Conservation (phyloP, 2,329 filamentous ascomycete species). For the Akanthomyces uredinophilus region DNA sequence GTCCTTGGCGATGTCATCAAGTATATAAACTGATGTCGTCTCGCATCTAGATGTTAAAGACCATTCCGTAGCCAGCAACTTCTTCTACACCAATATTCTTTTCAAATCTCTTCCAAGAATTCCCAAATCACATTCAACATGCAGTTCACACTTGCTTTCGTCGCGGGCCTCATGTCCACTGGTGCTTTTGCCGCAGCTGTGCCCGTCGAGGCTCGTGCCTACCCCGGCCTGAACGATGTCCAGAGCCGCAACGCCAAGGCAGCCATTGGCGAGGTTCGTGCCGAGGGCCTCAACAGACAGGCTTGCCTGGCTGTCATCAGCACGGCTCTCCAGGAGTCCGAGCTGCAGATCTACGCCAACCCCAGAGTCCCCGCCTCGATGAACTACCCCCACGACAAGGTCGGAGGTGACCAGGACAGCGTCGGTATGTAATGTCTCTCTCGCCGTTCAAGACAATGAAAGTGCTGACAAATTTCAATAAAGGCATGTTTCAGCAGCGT, state of each 20-base stretch:
- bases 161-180: constrained; percentile 8
- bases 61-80: background rate
- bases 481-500: constrained; percentile 13
- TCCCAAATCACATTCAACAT: background rate
- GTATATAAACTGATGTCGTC: background rate
- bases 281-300: background rate
- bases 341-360: constrained; percentile 12
- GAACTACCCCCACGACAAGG: constrained; percentile 9
- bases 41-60: background rate
- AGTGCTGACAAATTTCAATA: background rate
- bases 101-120: background rate
- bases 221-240: background rate
- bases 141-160: constrained; percentile 2
- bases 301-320: constrained; percentile 9
- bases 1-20: background rate
- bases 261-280: constrained; percentile 5
- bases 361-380: constrained; percentile 1
- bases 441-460: fast-evolving
- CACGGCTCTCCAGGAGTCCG: constrained; percentile 7
- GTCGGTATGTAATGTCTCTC: background rate
- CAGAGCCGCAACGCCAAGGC: constrained; percentile 9
- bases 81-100: too few relatives aligned
- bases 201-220: background rate
- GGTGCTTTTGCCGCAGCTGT: background rate
- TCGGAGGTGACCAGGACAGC: constrained; percentile 10